Evolutionary conservation across 2,329 filamentous ascomycete genomes (phyloP).

Genomic region (Colletotrichum higginsianum): DNA sequence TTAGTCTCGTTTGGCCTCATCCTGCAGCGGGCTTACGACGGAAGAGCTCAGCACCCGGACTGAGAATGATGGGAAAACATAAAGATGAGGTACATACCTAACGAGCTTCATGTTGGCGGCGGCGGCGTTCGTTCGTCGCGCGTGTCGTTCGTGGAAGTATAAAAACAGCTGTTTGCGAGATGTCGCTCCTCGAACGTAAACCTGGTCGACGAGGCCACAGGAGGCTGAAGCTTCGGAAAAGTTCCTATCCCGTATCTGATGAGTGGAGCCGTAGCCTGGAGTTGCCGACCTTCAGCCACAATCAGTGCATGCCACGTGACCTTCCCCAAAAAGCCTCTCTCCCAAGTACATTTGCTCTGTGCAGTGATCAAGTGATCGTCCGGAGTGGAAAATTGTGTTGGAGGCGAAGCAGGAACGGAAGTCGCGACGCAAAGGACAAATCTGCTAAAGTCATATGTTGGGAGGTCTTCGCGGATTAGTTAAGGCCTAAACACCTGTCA

Average conservation of each 20-base stretch:
- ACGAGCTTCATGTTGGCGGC: slow-evolving; percentile 91
- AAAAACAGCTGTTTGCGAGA: slow-evolving; percentile 8
- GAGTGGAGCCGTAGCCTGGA: slow-evolving; percentile 23
- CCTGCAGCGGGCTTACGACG: slow-evolving; percentile 11
- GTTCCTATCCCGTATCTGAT: slow-evolving; percentile 38
- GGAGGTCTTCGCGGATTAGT: too few relatives aligned
- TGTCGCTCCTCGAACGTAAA: slow-evolving; percentile 25
- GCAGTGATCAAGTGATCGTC: too few relatives aligned
- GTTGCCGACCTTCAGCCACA: background rate
- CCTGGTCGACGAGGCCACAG: slow-evolving; percentile 18
- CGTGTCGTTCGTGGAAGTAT: slow-evolving; percentile 11
- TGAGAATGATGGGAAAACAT: slow-evolving; percentile 49
- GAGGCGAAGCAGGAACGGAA: too few relatives aligned
- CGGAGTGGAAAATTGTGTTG: too few relatives aligned
- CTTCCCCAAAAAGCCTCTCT: too few relatives aligned
- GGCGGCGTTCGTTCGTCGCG: slow-evolving; percentile 17
- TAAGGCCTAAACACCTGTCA: too few relatives aligned
- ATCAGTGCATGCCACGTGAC: slow-evolving; percentile 1
- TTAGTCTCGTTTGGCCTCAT: slow-evolving; percentile 47
- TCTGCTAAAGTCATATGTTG: too few relatives aligned
- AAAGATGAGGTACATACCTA: slow-evolving; percentile 75
- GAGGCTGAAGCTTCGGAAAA: slow-evolving; percentile 42
- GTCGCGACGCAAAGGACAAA: too few relatives aligned
- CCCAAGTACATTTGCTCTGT: too few relatives aligned
- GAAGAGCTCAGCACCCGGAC: slow-evolving; percentile 35